Base-by-base conservation (phyloP, 1,284 basidiomycete genomes). In the Microbotryum silenes-acaulis region DNA sequence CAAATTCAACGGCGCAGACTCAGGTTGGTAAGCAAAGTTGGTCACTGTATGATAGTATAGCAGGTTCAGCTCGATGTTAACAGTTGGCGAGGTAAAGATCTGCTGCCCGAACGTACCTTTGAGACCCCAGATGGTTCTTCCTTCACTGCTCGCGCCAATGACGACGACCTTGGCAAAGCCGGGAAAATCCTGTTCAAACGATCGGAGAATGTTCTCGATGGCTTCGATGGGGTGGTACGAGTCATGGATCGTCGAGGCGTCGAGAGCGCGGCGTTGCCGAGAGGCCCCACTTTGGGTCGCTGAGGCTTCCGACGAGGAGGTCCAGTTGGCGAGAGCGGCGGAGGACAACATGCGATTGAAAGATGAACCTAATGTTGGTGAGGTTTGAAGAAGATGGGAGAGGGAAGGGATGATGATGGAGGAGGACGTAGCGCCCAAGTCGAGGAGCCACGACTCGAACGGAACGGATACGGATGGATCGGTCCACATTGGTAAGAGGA, bases 161-260 rank as follows among this genome's bases (percentile, higher is more conserved):
- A 45, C 49, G 29, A 64, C 57, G 6, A 65, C 49, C 31, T 42
- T 44, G 18, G 67, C 59, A 56, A 58, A 68, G 2, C 56, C 60
- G 1, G 64, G 60, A 23, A 51, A 70, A 1, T 62, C 46, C 12
- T 27, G 48, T 29, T 62, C 62, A 33, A 70, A 56, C 6, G 42
- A 25, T 27, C 29, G 9, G 20, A 70, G 52, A 45, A 69, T 49
- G 14, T 47, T 31, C 49, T 63, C 56, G 25, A 70, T 57, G 18
- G 48, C 27, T 4, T 65, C 51, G 60, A 62, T 59, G 6, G 64
- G 63, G 55, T 71, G 70, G 49, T 70, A 71, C 3, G 65, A 37
- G 29, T 59, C 52, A 51, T 71, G 69, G 18, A 71, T 62, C 10
- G 60, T 42, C 37, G 37, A 46, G 53, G 53, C 52, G 18, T 45